Evolutionary conservation across 2,329 filamentous ascomycete genomes (phyloP).

Genomic region (Rasamsonia emersonii): DNA sequence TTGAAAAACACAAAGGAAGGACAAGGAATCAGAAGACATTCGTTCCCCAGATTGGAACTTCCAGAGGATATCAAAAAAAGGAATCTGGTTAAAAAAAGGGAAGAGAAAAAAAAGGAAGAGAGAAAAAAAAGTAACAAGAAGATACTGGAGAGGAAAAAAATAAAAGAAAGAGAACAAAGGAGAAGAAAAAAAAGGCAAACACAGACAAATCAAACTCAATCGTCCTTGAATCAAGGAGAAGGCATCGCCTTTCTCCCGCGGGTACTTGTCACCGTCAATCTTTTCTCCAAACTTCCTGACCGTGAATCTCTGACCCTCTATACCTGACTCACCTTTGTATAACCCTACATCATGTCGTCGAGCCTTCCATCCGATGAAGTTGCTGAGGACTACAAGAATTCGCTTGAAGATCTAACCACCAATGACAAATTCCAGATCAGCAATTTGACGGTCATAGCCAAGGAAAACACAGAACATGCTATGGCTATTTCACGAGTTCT

Average conservation of each 20-base stretch:
- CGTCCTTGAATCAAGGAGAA: not conserved
- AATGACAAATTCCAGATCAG: conserved; percentile 95
- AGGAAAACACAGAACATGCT: conserved; percentile 94
- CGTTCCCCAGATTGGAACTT: conserved; percentile 4
- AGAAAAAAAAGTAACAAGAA: conserved; percentile 6
- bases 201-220: conserved; percentile 4
- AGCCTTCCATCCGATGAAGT: conserved; percentile 66
- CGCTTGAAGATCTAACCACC: conserved; percentile 79
- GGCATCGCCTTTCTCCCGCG: not conserved
- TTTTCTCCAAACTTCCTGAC: conserved; percentile 3
- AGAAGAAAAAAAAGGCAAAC: conserved; percentile 11
- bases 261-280: conserved; percentile 1
- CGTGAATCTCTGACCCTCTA: not conserved
- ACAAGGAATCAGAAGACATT: conserved; percentile 9
- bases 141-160: conserved; percentile 9
- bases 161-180: conserved; percentile 10
- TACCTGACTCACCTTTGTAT: conserved; percentile 5
- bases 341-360: conserved; percentile 52
- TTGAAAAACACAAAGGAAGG: conserved; percentile 10
- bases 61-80: conserved; percentile 4
- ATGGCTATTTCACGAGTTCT: conserved; percentile 84
- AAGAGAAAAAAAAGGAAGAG: conserved; percentile 4
- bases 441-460: conserved; percentile 93
- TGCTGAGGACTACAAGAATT: conserved; percentile 88
- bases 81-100: conserved; percentile 6